Evolutionary conservation across 2,329 filamentous ascomycete genomes (phyloP), one percentile per base, ranked within the genome.

Genomic region (Exutisphaerella laricina): DNA sequence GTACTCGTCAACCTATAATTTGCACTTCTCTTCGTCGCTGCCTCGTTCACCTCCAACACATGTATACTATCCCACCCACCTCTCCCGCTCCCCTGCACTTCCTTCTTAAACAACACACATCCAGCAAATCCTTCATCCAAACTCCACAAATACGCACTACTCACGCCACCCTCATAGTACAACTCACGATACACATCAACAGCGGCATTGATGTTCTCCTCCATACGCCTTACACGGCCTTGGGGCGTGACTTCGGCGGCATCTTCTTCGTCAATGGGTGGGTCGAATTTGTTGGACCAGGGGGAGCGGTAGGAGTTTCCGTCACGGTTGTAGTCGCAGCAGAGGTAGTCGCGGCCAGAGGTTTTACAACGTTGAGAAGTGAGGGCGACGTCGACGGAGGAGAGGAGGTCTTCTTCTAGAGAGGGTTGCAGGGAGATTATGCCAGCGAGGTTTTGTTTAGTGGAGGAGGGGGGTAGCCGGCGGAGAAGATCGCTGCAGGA

Each of bases 261-360:
- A 36, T 79, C 78, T 37, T 74, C 76, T 53, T 77, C 77, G 53
- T 85, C 83, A 47, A 95, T 77, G 10, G 88, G 85, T 13, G 90
- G 92, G 65, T 97, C 88, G 67, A 98, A 98, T 69, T 95, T 85
- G 70, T 97, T 97, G 70, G 84, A 92, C 92, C 92, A 98, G n/a
- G 92, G 92, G 54, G 87, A 94, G 50, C 92, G 85, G 77, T 95
- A 95, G 70, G 85, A 94, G 71, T 96, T 90, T 50, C 92, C 92
- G 69, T 98, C 92, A 53, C 92, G 89, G 77, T 98, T 98, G 78
- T 98, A 98, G 77, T 98, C 92, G 75, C 92, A 98, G 61, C 96
- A 85, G 39, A 98, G 80, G 73, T 95, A 98, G 70, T 97, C 92
- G 56, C 90, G 85, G 58, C 88, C 88, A 22, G 87, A 85, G 69